Percentiles rank a stretch among this genome's conserved stretches.
These are phyloP conservation scores for Ocimum tenuiflorum DNA, from an alignment of 257 asterid species.

Conservation along the genomic window DNA sequence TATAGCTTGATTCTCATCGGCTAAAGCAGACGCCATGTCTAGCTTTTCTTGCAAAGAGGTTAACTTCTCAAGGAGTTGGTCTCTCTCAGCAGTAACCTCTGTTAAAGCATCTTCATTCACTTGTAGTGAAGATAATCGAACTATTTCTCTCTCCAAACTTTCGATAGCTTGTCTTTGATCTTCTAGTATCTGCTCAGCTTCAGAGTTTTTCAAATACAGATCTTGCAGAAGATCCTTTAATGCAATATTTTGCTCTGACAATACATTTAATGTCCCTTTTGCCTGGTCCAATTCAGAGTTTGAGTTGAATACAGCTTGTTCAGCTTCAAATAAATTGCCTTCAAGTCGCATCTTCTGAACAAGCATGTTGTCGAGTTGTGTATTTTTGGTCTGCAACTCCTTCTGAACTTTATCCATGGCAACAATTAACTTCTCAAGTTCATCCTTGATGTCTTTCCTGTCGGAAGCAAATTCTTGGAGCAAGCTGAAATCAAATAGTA, in stretches of 20 bases:
- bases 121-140: conserved; percentile 43
- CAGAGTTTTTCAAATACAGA: conserved; percentile 56
- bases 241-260: conserved; percentile 57
- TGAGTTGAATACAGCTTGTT: conserved; percentile 39
- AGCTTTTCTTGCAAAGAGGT: conserved; percentile 59
- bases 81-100: conserved; percentile 50
- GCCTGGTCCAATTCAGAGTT: conserved; percentile 47
- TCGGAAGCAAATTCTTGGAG: conserved; percentile 78
- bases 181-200: conserved; percentile 51
- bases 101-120: conserved; percentile 46
- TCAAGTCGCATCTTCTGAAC: conserved; percentile 47
- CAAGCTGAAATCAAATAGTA: conserved; percentile 77
- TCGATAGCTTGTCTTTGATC: conserved; percentile 52
- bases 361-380: conserved; percentile 42
- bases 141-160: conserved; percentile 64
- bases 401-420: conserved; percentile 48
- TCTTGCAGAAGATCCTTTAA: conserved; percentile 53
- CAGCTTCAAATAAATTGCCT: conserved; percentile 48
- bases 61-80: conserved; percentile 51
- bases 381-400: conserved; percentile 48
- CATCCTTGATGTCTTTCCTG: conserved; percentile 66
- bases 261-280: conserved; percentile 35
- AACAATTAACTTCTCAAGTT: conserved; percentile 42
- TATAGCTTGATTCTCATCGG: conserved; percentile 83
- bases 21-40: conserved; percentile 56